Evolutionary conservation across 768 basidiomycete genomes (phyloP).

Genomic region (Boletus rufocinnamomeus): DNA sequence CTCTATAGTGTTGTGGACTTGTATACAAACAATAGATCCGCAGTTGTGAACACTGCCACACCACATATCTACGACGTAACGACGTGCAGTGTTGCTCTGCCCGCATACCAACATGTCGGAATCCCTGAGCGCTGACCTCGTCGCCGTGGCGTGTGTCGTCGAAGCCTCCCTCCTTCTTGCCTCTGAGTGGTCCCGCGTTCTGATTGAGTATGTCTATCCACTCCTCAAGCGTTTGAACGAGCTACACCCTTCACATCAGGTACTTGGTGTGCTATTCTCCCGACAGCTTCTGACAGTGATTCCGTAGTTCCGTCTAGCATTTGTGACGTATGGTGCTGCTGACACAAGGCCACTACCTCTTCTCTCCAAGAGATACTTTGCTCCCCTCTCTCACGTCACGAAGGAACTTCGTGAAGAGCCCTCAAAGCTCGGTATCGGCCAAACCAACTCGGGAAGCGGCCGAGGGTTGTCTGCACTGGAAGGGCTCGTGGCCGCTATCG

Average conservation of each 20-base stretch:
- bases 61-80: not conserved
- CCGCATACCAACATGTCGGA: slow-evolving; percentile 28
- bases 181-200: slow-evolving; percentile 50
- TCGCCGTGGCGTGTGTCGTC: slow-evolving; percentile 58
- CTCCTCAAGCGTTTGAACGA: slow-evolving; percentile 56
- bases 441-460: slow-evolving; percentile 48
- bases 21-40: slow-evolving; percentile 10
- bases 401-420: slow-evolving; percentile 51
- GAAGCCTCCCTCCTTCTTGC: slow-evolving; percentile 60
- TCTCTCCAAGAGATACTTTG: slow-evolving; percentile 59
- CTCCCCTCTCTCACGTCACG: slow-evolving; percentile 40
- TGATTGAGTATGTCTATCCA: slow-evolving; percentile 49
- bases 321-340: slow-evolving; percentile 65
- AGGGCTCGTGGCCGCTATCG: slow-evolving; percentile 67
- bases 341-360: slow-evolving; percentile 57
- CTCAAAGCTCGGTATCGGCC: slow-evolving; percentile 56
- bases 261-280: slow-evolving; percentile 21
- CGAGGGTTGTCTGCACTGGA: slow-evolving; percentile 70
- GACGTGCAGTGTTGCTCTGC: not conserved
- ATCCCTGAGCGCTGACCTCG: slow-evolving; percentile 26
- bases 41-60: not conserved
- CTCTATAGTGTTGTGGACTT: slow-evolving; percentile 11
- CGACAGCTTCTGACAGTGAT: not conserved
- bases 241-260: slow-evolving; percentile 40
- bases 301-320: slow-evolving; percentile 46